Conservation (phyloP, 345 rosid species). For the Sapria himalayana region DNA sequence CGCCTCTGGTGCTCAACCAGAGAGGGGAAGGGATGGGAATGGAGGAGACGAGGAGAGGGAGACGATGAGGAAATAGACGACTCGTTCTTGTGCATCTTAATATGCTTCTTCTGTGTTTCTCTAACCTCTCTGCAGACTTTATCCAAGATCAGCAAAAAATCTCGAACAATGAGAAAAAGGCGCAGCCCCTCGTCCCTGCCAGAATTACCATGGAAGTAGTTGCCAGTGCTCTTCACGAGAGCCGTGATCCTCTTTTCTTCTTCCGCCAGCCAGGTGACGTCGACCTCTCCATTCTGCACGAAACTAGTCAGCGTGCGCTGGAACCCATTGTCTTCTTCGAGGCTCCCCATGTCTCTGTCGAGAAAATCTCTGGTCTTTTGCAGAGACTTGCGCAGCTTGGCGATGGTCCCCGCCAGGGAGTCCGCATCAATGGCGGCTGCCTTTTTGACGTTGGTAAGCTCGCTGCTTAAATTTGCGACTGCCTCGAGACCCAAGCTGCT, state of each 20-base stretch:
- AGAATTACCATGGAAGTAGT: slow-evolving; percentile 90
- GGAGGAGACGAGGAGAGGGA: slow-evolving; percentile 36
- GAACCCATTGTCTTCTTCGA: slow-evolving; percentile 57
- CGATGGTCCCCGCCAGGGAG: slow-evolving; percentile 46
- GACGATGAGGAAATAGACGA: slow-evolving; percentile 26
- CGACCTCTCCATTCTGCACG: slow-evolving; percentile 55
- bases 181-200: slow-evolving; percentile 84
- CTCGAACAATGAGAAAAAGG: slow-evolving; percentile 52
- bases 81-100: slow-evolving; percentile 30
- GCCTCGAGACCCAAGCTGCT: slow-evolving; percentile 64
- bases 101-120: slow-evolving; percentile 28
- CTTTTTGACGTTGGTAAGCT: slow-evolving; percentile 77
- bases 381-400: slow-evolving; percentile 41
- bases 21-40: slow-evolving; percentile 50
- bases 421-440: slow-evolving; percentile 75
- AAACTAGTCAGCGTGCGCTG: slow-evolving; percentile 49
- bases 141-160: slow-evolving; percentile 67
- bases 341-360: slow-evolving; percentile 46
- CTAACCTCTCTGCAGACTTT: slow-evolving; percentile 71
- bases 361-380: slow-evolving; percentile 40
- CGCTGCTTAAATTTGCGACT: slow-evolving; percentile 51
- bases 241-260: slow-evolving; percentile 84
- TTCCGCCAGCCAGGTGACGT: slow-evolving; percentile 31
- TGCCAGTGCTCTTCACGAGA: slow-evolving; percentile 77
- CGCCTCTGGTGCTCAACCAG: slow-evolving; percentile 36